Base-by-base conservation (phyloP, 306 rosid species). In the Castanea sativa region DNA sequence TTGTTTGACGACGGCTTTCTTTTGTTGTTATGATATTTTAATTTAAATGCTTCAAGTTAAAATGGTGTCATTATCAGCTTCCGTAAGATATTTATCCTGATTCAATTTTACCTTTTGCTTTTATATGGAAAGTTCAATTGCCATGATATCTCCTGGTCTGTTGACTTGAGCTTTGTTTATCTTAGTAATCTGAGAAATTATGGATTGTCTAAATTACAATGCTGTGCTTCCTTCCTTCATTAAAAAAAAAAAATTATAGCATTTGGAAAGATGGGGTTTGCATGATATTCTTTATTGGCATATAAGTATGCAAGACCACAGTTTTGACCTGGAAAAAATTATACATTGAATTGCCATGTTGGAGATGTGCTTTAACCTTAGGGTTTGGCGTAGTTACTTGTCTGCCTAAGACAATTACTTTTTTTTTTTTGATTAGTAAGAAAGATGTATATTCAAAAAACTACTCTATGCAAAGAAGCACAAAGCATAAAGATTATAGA, bases 1-100 rank as follows among this genome's bases (percentile, higher is more conserved):
- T 13, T 69, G 20, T 55, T 77, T 63, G 74, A 59, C 14, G 9
- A 35, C 13, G 45, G 45, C 45, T 21, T 81, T 78, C 74, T 23
- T 27, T 80, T 69, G 43, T 4, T 20, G 16, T 45, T 38, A 19
- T 35, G 73, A 70, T 41, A 15, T 70, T 14, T 49, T 71, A 21
- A 71, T 21, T 18, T 67, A 18, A 18, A 67, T 18, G 25, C 23
- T 33, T n/a, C 52, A 18, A 2, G 6, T 18, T 33, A 67, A 67
- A 65, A 59, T 29, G n/a, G 27, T 7, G 72, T 33, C 21, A 19
- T 33, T 67, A 3, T 33, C 35, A 35, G 11, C 52, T 18, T 67
- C 21, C 3, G 72, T 19, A 8, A 67, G 52, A 67, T 30, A 33
- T 18, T 18, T 15, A 33, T 67, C 52, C 72, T 4, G 25, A 67